These are phyloP conservation scores for Dactylellina haptotyla DNA, from an alignment of 2,329 filamentous ascomycete genomes.

Conservation along the genomic window DNA sequence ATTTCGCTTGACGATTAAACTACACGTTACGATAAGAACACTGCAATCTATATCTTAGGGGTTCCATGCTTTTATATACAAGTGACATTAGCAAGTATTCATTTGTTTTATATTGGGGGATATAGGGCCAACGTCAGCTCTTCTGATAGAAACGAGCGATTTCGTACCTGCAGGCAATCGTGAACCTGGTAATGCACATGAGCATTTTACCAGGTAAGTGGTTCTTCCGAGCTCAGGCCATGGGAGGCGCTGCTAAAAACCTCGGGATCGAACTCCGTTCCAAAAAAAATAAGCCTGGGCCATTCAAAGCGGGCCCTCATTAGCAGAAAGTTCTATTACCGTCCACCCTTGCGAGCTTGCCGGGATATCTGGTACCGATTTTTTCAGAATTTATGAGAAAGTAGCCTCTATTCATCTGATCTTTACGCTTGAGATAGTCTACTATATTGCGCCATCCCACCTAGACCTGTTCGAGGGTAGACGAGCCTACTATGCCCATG, in stretches of 20 bases:
- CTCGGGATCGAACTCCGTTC: slow-evolving; percentile 37
- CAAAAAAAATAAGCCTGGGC: neutral
- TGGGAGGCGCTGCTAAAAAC: neutral
- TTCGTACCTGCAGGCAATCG: slow-evolving; percentile 34
- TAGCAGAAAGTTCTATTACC: neutral
- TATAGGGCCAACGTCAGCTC: slow-evolving; percentile 30
- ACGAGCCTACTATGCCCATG: no score
- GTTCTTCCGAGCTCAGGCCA: slow-evolving; percentile 10
- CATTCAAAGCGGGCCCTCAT: neutral
- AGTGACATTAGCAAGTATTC: neutral
- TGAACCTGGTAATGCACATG: slow-evolving; percentile 23
- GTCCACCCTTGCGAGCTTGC: neutral
- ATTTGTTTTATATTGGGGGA: neutral
- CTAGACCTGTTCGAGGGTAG: no score
- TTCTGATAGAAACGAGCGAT: neutral
- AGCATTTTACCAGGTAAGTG: slow-evolving; percentile 48
- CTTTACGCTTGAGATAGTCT: neutral
- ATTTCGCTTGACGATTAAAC: slow-evolving; percentile 9
- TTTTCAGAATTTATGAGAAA: neutral
- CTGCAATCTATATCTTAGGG: neutral
- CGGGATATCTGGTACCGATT: slow-evolving; percentile 20
- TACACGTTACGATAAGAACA: neutral
- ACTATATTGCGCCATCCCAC: no score
- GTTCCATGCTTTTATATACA: neutral
- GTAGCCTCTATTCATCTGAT: slow-evolving; percentile 2